Percentiles rank a stretch among this genome's conserved stretches.
Evolutionary conservation across 2,329 filamentous ascomycete species (phyloP).

Genomic region (Penicillium frequentans): DNA sequence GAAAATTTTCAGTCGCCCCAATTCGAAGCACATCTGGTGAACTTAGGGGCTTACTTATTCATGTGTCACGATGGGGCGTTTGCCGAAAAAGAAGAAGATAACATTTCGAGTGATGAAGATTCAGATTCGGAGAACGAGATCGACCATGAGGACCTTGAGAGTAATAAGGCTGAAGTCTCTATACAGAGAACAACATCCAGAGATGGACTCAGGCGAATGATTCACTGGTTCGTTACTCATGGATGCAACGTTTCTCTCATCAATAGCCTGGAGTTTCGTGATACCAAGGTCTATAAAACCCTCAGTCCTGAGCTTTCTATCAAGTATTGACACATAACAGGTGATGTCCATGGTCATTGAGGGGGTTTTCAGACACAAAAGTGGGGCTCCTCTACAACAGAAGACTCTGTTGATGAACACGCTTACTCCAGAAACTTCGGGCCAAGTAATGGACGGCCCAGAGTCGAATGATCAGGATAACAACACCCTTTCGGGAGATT

Average conservation of each 20-base stretch:
- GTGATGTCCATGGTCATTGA: constrained; percentile 23
- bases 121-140: neutral
- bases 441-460: neutral
- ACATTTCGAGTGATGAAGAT: neutral
- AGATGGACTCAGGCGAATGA: constrained; percentile 47
- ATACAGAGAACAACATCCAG: constrained; percentile 4
- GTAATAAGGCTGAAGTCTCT: neutral
- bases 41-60: constrained; percentile 63
- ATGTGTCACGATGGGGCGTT: constrained; percentile 64
- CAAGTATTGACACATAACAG: constrained; percentile 7
- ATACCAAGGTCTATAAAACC: constrained; percentile 56
- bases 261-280: constrained; percentile 62
- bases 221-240: constrained; percentile 55
- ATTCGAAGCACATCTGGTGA: constrained; percentile 58
- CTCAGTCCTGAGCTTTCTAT: too few relatives aligned
- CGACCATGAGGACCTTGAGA: neutral
- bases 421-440: too few relatives aligned
- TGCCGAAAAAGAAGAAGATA: neutral
- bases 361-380: constrained; percentile 6
- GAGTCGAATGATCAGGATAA: neutral
- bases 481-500: neutral
- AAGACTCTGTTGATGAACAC: neutral
- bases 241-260: constrained; percentile 64
- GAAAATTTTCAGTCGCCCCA: constrained; percentile 33
- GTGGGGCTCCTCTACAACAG: neutral